Conservation (phyloP, 2,329 filamentous ascomycete species). For the Penicillium sp. region DNA sequence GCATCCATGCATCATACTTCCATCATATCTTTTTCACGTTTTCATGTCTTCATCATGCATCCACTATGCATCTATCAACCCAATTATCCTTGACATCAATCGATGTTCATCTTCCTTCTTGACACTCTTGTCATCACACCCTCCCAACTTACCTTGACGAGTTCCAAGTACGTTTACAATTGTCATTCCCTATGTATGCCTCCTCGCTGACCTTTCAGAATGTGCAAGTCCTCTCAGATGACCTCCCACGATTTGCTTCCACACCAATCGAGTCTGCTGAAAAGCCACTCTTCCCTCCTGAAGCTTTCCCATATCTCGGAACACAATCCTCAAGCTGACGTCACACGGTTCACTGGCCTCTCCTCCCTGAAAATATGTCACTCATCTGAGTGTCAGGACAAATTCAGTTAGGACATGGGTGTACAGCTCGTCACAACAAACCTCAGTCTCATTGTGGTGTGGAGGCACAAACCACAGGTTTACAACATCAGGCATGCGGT, state of each 20-base stretch:
- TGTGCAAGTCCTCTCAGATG: not conserved
- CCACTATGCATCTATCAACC: not conserved
- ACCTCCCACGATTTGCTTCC: not conserved
- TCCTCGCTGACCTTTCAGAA: not conserved
- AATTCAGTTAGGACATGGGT: too few relatives aligned
- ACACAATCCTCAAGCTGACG: not conserved
- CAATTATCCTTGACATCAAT: not conserved
- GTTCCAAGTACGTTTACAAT: not conserved
- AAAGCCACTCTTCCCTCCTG: not conserved
- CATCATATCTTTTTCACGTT: not conserved
- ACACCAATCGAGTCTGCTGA: not conserved
- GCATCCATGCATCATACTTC: not conserved
- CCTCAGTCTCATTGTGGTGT: too few relatives aligned
- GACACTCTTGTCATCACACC: not conserved
- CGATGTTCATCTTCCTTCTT: not conserved
- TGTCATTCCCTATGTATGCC: not conserved
- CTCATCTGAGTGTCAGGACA: too few relatives aligned
- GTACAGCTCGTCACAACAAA: too few relatives aligned
- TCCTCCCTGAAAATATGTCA: too few relatives aligned
- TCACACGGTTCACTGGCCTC: not conserved
- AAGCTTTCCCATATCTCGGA: not conserved
- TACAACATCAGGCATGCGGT: too few relatives aligned
- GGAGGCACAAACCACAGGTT: too few relatives aligned
- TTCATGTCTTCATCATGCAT: not conserved
- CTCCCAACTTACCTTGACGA: not conserved